Base-by-base conservation (phyloP, 495 filamentous ascomycete genomes). In the Chaetomium fimeti region DNA sequence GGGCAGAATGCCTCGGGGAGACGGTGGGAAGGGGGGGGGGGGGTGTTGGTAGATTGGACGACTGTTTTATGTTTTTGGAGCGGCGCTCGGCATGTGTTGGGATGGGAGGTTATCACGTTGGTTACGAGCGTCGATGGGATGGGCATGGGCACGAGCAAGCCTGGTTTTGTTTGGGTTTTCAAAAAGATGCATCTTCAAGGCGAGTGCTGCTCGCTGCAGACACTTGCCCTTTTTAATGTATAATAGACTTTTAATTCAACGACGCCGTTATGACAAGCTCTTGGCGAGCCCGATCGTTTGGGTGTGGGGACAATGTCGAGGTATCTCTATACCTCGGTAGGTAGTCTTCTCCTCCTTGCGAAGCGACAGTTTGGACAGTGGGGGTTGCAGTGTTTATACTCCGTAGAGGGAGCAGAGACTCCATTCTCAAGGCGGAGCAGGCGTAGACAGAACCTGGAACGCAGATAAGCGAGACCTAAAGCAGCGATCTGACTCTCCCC, bases 221-320 rank as follows among this genome's bases (percentile, higher is more conserved):
- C 18, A n/a, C 32, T 29, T 16, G 29, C 13, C 29, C 29, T 22
- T 56, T 53, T 54, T 53, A 53, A 53, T 52, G 52, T 42, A 40
- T 52, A 36, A 27, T 52, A 54, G 45, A 54, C 0, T 20, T 43
- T 53, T 61, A 61, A 61, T 61, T n/a, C 22, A 54, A 29, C 20
- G 5, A 61, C 36, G 48, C 48, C 15, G 36, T 61, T 54, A 61
- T 61, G 60, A 61, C 48, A n/a, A 20, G 25, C 32, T 11, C 32
- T 36, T 36, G 32, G 32, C 32, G 32, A 36, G 32, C 32, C 32
- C 32, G 32, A 36, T 36, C 6, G 32, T 11, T 9, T 11, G 32
- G 32, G 32, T 9, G 32, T 5, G 8, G 32, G 32, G 32, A 36
- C 32, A 36, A 11, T 11, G 5, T 11, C 8, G 32, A 36, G 32